Evolutionary conservation across 305 asterid genomes (phyloP).

Genomic region (Plantago lanceolata): DNA sequence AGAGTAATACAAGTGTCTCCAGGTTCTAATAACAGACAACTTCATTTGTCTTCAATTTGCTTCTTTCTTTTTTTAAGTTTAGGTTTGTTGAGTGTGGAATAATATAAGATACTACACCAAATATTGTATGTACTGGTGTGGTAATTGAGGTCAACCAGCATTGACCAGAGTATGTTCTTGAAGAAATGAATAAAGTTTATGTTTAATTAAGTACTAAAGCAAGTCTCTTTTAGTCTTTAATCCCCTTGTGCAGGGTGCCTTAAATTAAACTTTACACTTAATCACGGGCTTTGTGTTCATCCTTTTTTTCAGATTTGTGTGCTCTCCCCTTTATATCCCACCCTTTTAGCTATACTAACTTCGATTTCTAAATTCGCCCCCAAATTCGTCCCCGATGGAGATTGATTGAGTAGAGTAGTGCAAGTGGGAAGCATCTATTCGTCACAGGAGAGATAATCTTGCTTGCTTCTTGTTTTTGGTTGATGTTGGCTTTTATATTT

Average conservation of each 20-base stretch:
- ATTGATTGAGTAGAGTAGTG: no score
- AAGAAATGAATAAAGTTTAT: no score
- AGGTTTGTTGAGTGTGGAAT: no score
- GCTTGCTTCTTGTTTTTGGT: constrained; percentile 4
- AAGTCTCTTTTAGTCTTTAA: constrained; percentile 6
- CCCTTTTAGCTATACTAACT: no score
- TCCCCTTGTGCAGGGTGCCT: constrained; percentile 41
- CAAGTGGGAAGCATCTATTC: constrained; percentile 27
- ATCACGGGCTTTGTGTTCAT: constrained; percentile 42
- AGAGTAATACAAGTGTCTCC: neutral
- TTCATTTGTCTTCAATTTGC: no score
- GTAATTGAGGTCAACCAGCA: constrained; percentile 32
- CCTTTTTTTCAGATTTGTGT: constrained; percentile 26
- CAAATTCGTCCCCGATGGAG: no score
- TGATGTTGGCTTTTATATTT: neutral
- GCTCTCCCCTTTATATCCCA: constrained; percentile 31
- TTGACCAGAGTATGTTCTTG: constrained; percentile 30
- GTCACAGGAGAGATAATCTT: neutral
- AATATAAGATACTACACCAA: constrained; percentile 14
- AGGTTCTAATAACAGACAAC: neutral
- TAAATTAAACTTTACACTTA: constrained; percentile 15
- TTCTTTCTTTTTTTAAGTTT: no score
- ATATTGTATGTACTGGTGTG: constrained; percentile 14
- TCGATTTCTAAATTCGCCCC: no score
- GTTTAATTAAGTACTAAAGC: constrained; percentile 4